Evolutionary conservation across 2,329 filamentous ascomycete genomes (phyloP), one percentile per base, ranked within the genome.

Genomic region (Colletotrichum sp.): DNA sequence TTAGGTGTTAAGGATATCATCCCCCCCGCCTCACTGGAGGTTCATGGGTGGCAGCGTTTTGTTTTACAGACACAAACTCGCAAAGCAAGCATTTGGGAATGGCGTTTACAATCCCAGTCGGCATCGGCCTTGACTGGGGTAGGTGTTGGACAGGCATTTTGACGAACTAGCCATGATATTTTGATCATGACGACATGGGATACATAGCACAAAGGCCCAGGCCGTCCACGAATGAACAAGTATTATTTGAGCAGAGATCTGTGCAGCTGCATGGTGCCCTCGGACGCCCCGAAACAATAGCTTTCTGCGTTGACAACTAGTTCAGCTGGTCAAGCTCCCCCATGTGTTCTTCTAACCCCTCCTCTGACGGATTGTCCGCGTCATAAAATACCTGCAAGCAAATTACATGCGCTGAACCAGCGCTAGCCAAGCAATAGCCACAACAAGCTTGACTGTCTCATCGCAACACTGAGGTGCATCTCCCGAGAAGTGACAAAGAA

Each of bases 1-100:
- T 55, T 43, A 76, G 74, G 74, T 76, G 74, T 65, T 8, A 59
- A 13, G n/a, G 60, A 74, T 36, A 67, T 63, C 28, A 67, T 52
- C 36, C n/a, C 52, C 65, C 66, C 28, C 30, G 18, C 65, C 61
- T 75, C 68, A 18, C 34, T 73, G 73, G 57, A 73, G 63, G 28
- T 21, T 21, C 7, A 12, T 30, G 32, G 67, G 34, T 5, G 64
- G 43, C 52, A 72, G 69, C 60, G 52, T 65, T 68, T 36, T 18
- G 13, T 21, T 28, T 39, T 43, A 10, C 21, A 21, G 34, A 26
- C 21, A 21, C 14, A 18, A 7, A 32, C 2, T 24, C 30, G 12
- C 13, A 65, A 39, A 65, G 32, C n/a, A 32, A 55, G 68, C 68
- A 71, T 65, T 30, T 36, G 59, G 60, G 16, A 57, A 34, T 9